A percentile compares a stretch with the other conserved stretches of the same genome.
phyloP scores from a whole-genome alignment of 331 rosid species.

The Ulmus americana region DNA sequence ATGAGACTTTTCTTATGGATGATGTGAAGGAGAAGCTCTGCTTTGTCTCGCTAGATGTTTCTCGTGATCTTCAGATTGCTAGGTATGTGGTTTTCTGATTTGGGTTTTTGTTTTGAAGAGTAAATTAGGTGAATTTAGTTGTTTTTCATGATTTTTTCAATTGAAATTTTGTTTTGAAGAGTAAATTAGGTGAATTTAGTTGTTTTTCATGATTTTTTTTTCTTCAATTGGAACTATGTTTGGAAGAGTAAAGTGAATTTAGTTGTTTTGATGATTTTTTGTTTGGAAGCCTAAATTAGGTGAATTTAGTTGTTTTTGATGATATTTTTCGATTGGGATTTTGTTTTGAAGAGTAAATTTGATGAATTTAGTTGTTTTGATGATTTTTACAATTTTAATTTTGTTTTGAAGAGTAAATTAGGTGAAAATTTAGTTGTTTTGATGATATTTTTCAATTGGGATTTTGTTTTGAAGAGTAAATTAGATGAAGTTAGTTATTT shows the following conservation, averaged over 20 bases:
- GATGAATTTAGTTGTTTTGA: not conserved
- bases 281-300: too few relatives aligned
- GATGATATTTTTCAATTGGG: too few relatives aligned
- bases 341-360: too few relatives aligned
- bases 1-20: slow-evolving; percentile 74
- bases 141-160: not conserved
- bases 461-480: not conserved
- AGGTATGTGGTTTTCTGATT: slow-evolving; percentile 20
- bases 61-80: slow-evolving; percentile 44
- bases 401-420: slow-evolving; percentile 17
- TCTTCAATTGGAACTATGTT: not conserved
- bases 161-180: not conserved
- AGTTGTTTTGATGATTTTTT: not conserved
- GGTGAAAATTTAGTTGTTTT: too few relatives aligned
- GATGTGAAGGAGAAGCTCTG: slow-evolving; percentile 92
- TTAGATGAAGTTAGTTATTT: not conserved
- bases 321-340: too few relatives aligned
- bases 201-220: too few relatives aligned
- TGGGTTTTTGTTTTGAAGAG: not conserved
- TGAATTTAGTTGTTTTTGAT: slow-evolving; percentile 1
- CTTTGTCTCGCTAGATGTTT: slow-evolving; percentile 57
- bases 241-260: not conserved
- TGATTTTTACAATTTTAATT: not conserved
- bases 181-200: not conserved
- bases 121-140: too few relatives aligned